Evolutionary conservation across 2,329 filamentous ascomycete species (phyloP).

Genomic region (Aspergillaceae sp.): DNA sequence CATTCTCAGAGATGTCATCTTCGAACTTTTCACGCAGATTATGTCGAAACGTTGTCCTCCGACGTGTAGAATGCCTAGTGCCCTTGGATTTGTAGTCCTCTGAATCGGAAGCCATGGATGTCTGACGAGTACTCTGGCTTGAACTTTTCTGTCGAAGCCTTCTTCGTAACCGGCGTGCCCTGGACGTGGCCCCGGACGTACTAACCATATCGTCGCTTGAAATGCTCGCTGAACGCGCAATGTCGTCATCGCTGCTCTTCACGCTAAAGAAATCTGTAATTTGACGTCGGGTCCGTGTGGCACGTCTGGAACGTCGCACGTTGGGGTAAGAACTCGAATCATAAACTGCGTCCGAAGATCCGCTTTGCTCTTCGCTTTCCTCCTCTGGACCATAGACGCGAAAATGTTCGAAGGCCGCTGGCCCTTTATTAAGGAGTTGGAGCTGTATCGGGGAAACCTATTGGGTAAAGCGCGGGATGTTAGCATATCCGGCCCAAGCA

Average conservation of each 20-base stretch:
- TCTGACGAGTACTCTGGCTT: conserved; percentile 4
- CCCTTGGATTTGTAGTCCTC: conserved; percentile 7
- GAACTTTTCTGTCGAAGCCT: conserved; percentile 2
- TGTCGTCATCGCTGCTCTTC: conserved; percentile 13
- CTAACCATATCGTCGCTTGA: conserved; percentile 19
- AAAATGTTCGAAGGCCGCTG: conserved; percentile 17
- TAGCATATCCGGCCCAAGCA: not conserved
- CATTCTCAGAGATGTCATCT: conserved; percentile 30
- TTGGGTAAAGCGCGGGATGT: conserved; percentile 1
- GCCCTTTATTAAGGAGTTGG: conserved; percentile 21
- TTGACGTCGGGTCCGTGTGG: conserved; percentile 6
- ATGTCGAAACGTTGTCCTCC: conserved; percentile 18
- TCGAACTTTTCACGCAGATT: conserved; percentile 39
- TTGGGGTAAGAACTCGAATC: conserved; percentile 1
- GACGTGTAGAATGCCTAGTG: conserved; percentile 25
- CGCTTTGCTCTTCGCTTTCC: not conserved
- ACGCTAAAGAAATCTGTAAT: conserved; percentile 13
- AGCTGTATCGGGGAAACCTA: conserved; percentile 22
- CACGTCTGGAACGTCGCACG: conserved; percentile 4
- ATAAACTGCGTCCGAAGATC: not conserved
- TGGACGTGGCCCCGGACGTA: conserved; percentile 5
- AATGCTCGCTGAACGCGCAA: not conserved
- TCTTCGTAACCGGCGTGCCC: conserved; percentile 8
- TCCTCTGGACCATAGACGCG: conserved; percentile 4
- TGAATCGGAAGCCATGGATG: conserved; percentile 5